Percentiles rank a stretch among this genome's conserved stretches.
phyloP scores from a whole-genome alignment of 2,329 filamentous ascomycete species.

The Fusarium pininemorale region DNA sequence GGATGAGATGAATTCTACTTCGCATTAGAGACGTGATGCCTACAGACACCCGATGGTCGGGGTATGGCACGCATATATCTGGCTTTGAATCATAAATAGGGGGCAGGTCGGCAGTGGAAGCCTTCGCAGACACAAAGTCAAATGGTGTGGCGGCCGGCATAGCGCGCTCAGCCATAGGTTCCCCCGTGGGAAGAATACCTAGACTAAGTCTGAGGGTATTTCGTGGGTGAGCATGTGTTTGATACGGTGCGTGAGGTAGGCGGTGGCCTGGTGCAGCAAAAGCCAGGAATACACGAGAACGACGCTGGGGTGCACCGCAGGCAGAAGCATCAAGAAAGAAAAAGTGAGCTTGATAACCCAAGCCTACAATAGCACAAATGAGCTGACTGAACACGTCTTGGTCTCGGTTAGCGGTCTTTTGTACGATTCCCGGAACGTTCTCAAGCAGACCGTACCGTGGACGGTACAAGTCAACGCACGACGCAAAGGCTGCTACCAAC shows the following conservation, averaged over 20 bases:
- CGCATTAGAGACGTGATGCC: slow-evolving; percentile 53
- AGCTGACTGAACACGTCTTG: slow-evolving; percentile 78
- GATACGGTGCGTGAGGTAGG: slow-evolving; percentile 63
- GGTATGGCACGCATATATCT: slow-evolving; percentile 69
- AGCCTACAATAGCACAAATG: slow-evolving; percentile 74
- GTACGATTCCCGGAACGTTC: slow-evolving; percentile 76
- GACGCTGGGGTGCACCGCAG: slow-evolving; percentile 71
- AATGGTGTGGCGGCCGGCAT: slow-evolving; percentile 64
- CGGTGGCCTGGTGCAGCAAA: slow-evolving; percentile 73
- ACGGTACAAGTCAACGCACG: slow-evolving; percentile 77
- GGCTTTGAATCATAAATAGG: slow-evolving; percentile 68
- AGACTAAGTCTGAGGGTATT: slow-evolving; percentile 50
- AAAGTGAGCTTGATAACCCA: slow-evolving; percentile 80
- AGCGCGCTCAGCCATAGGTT: slow-evolving; percentile 64
- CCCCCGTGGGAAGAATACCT: slow-evolving; percentile 67
- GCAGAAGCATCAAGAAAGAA: slow-evolving; percentile 75
- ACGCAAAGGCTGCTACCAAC: slow-evolving; percentile 78
- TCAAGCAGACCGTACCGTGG: slow-evolving; percentile 81
- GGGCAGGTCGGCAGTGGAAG: slow-evolving; percentile 70
- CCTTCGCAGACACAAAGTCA: slow-evolving; percentile 59
- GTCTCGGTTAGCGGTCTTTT: slow-evolving; percentile 52
- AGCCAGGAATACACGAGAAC: slow-evolving; percentile 74
- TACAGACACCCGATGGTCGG: slow-evolving; percentile 71
- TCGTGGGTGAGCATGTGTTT: slow-evolving; percentile 70
- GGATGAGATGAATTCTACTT: slow-evolving; percentile 65